phyloP scores from a whole-genome alignment of 2,329 filamentous ascomycete species.

The Leptoxyphium fumago region DNA sequence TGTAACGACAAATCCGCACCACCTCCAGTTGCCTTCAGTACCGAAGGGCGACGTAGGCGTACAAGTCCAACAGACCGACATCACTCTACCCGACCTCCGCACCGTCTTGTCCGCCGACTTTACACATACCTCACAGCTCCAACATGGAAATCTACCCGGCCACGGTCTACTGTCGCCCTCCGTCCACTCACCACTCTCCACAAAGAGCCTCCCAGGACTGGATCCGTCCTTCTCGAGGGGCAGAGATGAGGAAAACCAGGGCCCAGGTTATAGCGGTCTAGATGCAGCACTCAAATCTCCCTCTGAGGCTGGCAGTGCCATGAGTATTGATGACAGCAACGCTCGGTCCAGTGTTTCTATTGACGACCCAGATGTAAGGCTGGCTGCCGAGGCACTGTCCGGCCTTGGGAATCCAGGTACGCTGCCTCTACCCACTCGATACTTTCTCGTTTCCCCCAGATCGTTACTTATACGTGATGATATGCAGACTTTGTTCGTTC shows the following conservation, averaged over 20 bases:
- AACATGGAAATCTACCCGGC: conserved; percentile 2
- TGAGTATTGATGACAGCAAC: conserved; percentile 25
- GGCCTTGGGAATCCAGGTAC: conserved; percentile 34
- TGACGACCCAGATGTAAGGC: conserved; percentile 33
- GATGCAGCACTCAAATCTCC: conserved; percentile 28
- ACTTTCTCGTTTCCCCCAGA: too few relatives aligned
- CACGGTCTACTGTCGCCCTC: neutral
- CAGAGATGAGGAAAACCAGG: conserved; percentile 4
- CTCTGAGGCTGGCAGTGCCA: conserved; percentile 29
- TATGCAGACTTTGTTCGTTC: conserved; percentile 29
- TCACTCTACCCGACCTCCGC: conserved; percentile 30
- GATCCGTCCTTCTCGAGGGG: conserved; percentile 17
- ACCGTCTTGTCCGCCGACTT: conserved; percentile 28
- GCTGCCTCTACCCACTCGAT: conserved; percentile 5
- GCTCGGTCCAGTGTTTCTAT: conserved; percentile 28
- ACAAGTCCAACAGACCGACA: conserved; percentile 8
- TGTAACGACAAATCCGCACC: neutral
- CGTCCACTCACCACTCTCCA: conserved; percentile 10
- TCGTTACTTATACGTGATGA: neutral
- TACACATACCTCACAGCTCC: conserved; percentile 16
- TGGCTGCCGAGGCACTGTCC: conserved; percentile 36
- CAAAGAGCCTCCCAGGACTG: conserved; percentile 19
- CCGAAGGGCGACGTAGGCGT: neutral
- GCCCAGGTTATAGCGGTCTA: conserved; percentile 14
- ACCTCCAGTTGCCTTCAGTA: conserved; percentile 3